Evolutionary conservation across 345 rosid genomes (phyloP), one percentile per base, ranked within the genome.

Genomic region (Camelina sativa): DNA sequence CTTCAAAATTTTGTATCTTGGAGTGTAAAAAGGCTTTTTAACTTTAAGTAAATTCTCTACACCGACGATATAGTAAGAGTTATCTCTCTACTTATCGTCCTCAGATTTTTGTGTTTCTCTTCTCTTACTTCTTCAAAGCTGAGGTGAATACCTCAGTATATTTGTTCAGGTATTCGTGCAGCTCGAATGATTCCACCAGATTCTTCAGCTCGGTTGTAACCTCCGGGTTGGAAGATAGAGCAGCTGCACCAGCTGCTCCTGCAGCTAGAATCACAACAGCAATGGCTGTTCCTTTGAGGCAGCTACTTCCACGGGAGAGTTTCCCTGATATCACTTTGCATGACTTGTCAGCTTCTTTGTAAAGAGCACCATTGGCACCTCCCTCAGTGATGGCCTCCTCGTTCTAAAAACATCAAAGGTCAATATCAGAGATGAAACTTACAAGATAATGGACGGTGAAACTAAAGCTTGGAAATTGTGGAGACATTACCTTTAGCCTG

Each of bases 321-420:
- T 73, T 86, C 8, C 86, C 84, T 4, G 73, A 71, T 28, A 91
- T 38, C 22, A 41, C 69, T 77, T 86, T 91, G 70, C 92, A 86
- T 32, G 81, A 83, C 79, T 82, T 85, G 73, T 91, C 90, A 38
- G 88, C 85, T 16, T 80, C 87, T 72, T 55, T 74, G 78, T 59
- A 69, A 55, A 81, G 81, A 37, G 83, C 60, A 11, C 22, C 81
- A 54, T 83, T 79, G 16, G 76, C 83, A 56, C 65, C 83, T 25
- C 77, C 81, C 7, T 78, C 74, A 32, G 65, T 78, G 69, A 84
- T 70, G 55, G 79, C 89, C 56, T 84, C 83, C 80, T 85, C 92
- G 19, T 91, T 91, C 92, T 89, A 57, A 62, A 25, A 66, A 76
- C 73, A 68, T 51, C 61, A 65, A 4, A 22, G 38, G 16, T 43